Base-by-base conservation (phyloP, 2,329 filamentous ascomycete genomes). In the Alternaria triticimaculans region DNA sequence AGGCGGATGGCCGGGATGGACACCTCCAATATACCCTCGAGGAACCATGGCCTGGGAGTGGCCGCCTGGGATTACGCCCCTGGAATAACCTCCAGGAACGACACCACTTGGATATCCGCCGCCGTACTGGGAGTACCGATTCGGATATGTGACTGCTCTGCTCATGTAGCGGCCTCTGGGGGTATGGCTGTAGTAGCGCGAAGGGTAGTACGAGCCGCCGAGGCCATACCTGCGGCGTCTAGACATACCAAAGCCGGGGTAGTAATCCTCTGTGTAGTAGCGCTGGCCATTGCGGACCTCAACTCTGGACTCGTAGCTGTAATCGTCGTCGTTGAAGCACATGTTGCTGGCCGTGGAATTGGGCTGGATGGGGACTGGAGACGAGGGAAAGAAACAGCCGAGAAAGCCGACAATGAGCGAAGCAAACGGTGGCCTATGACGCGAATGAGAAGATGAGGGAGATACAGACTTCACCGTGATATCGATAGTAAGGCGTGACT, bases 161-260 rank as follows among this genome's bases (percentile, higher is more conserved):
- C 54, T 51, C 15, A 59, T 55, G 30, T 67, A 67, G 43, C 59
- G 63, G 33, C 55, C 63, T 43, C 25, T 18, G 21, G 70, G 75
- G 18, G 66, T 61, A 10, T 65, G 64, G 55, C 48, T 14, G 53
- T 76, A 77, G 66, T 77, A 77, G 20, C 64, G 64, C 5, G 69
- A 59, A 15, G 75, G 75, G 55, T 76, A 77, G 66, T 77, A 77
- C 5, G 71, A 58, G 30, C 68, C 67, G 21, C 71, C 66, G 9
- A 69, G 37, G 11, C 69, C 75, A 50, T 69, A 64, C 21, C 63
- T 67, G 30, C 71, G 71, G 20, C 66, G 74, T 60, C 66, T 66
- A 44, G 66, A 51, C 62, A 68, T 68, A 58, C 64, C 64, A 50
- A 62, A 45, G 46, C 64, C 58, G 14, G 70, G 57, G 55, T 23